These are phyloP conservation scores for Eryngium alpinum DNA, from an alignment of 140 eudicot genomes.

Conservation along the genomic window DNA sequence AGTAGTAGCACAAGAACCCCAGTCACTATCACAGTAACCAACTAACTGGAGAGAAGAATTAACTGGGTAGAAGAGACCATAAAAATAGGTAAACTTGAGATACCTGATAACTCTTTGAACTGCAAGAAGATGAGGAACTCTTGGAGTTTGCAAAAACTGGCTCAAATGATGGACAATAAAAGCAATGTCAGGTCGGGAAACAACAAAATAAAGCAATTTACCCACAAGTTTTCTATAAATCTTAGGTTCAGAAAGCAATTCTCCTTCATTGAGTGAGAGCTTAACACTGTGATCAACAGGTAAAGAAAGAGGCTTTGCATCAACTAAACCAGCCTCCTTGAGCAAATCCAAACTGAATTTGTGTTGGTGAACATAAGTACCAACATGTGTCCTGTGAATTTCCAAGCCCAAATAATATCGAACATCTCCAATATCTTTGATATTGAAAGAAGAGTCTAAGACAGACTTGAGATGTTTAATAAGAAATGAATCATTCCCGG, in stretches of 20 bases:
- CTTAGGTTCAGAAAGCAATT: too few relatives aligned
- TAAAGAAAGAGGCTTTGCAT: too few relatives aligned
- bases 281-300: too few relatives aligned
- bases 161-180: too few relatives aligned
- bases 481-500: background rate
- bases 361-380: background rate
- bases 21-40: background rate
- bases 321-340: too few relatives aligned
- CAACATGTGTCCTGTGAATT: too few relatives aligned
- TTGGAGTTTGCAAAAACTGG: background rate
- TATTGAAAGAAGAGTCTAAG: background rate
- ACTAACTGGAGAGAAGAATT: background rate
- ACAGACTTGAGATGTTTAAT: background rate
- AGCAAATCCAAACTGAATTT: too few relatives aligned
- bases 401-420: too few relatives aligned
- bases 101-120: background rate
- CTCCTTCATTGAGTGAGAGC: too few relatives aligned
- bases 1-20: background rate
- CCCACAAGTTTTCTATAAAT: too few relatives aligned
- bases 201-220: too few relatives aligned
- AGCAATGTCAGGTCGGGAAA: too few relatives aligned
- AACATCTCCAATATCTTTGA: background rate
- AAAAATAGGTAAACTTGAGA: background rate
- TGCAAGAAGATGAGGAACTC: background rate
- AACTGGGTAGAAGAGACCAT: background rate